These are phyloP conservation scores for Clarireedia monteithiana DNA, from an alignment of 2,329 filamentous ascomycete genomes.

Conservation along the genomic window DNA sequence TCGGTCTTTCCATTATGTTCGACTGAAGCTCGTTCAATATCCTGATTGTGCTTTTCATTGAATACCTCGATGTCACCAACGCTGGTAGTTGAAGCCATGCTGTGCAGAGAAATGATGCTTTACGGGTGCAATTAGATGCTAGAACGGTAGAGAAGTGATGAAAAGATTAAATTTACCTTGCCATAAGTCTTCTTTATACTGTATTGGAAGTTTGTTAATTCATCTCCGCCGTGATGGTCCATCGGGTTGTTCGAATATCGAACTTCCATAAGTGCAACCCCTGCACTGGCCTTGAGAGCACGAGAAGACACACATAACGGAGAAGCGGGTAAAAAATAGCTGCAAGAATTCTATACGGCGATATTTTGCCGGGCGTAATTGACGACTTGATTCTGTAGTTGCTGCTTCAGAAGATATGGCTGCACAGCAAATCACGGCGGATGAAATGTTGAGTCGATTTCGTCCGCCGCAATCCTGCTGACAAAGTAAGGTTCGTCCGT, in stretches of 20 bases:
- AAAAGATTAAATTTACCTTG: no score
- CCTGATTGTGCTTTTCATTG: constrained; percentile 25
- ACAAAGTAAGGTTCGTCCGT: no score
- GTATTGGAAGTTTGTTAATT: no score
- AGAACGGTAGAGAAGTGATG: no score
- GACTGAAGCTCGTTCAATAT: constrained; percentile 27
- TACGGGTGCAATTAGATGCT: not conserved
- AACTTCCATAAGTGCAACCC: no score
- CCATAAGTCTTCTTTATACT: no score
- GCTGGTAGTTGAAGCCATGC: not conserved
- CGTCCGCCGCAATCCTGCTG: not conserved
- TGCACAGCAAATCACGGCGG: not conserved
- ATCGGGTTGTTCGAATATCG: no score
- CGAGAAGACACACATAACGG: no score
- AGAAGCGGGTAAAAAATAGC: no score
- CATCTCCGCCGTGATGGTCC: no score
- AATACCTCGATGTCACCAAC: constrained; percentile 24
- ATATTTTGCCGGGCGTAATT: not conserved
- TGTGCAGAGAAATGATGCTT: not conserved
- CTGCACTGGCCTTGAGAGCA: no score
- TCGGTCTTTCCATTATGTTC: constrained; percentile 38
- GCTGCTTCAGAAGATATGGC: not conserved
- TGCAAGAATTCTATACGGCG: no score
- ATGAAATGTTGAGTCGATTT: not conserved
- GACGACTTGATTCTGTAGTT: not conserved